A percentile compares a stretch with the other conserved stretches of the same genome.
These are phyloP conservation scores for Conidiobolus incongruus DNA, from an alignment of 371 early-diverging fungal species.

Conservation along the genomic window DNA sequence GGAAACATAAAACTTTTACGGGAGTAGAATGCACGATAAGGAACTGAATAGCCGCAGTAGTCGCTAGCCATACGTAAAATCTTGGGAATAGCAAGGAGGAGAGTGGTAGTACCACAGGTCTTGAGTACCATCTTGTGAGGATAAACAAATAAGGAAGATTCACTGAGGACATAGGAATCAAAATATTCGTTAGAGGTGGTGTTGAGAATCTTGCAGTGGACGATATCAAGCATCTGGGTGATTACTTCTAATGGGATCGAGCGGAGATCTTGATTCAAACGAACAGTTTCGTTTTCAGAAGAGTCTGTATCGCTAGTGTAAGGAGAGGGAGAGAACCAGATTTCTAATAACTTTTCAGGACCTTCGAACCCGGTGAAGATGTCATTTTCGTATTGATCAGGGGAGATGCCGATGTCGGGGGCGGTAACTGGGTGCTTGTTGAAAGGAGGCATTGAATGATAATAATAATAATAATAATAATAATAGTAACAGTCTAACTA, in stretches of 20 bases:
- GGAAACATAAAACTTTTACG: constrained; percentile 93
- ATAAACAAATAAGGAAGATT: constrained; percentile 92
- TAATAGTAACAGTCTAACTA: too few species aligned
- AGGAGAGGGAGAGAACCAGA: constrained; percentile 58
- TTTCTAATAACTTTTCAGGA: constrained; percentile 89
- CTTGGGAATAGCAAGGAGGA: constrained; percentile 59
- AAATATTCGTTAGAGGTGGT: constrained; percentile 43
- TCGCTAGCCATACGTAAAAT: constrained; percentile 62
- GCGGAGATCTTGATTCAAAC: constrained; percentile 32
- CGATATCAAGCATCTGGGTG: constrained; percentile 77
- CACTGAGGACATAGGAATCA: constrained; percentile 82
- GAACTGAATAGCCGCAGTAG: constrained; percentile 37
- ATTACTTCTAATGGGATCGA: constrained; percentile 47
- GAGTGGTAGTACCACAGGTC: constrained; percentile 91
- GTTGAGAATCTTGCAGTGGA: constrained; percentile 77
- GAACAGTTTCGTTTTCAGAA: constrained; percentile 4
- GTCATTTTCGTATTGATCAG: too few species aligned
- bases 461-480: too few species aligned
- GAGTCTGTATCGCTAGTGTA: constrained; percentile 14
- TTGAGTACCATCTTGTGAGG: constrained; percentile 82
- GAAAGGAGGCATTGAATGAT: too few species aligned
- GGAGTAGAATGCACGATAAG: constrained; percentile 78
- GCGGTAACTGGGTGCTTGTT: too few species aligned
- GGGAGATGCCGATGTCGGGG: too few species aligned
- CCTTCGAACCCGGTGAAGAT: constrained; percentile 80